Base-by-base conservation (phyloP, 306 rosid genomes). In the Sophora flavescens region DNA sequence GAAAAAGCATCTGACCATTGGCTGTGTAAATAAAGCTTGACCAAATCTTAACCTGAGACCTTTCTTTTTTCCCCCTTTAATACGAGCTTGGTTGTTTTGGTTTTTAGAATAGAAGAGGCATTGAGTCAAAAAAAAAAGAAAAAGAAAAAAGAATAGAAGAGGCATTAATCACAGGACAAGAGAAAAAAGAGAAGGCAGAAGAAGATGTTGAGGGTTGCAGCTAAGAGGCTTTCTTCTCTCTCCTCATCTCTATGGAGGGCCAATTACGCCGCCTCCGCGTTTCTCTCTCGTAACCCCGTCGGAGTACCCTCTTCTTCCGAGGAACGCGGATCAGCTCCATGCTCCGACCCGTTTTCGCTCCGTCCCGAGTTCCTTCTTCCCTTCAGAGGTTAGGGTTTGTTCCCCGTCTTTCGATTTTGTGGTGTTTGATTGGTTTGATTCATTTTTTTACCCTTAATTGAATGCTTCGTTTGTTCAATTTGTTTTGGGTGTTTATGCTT, bases 131-230 rank as follows among this genome's bases (percentile, higher is more conserved):
- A 22, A 22, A 22, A 22, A 22, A 22, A n/a, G n/a, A n/a, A 22
- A 22, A 22, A 22, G 22, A 22, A 22, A 22, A 22, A 0, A 22
- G 22, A 22, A 22, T 22, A 22, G 42, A 33, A 35, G 44, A 13
- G 41, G 18, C 4, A 59, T 6, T 41, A 62, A 12, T 0, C 52
- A 62, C 6, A n/a, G 0, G 2, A 1, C 32, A 6, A 58, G 5
- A 14, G 5, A 6, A n/a, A 7, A 3, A 35, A 35, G 11, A 6
- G 22, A 61, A 30, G 41, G 12, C n/a, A 53, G 14, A 6, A 17
- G 54, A 81, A 72, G 74, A 89, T 89, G 91, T 65, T 89, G 79
- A 83, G 88, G 84, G 85, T 80, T 74, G 89, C 81, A 58, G 79
- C 86, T 14, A 79, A 74, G 84, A 87, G 85, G 78, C 72, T 89